Conservation (phyloP, 768 basidiomycete species). For the Thelephora ganbajun region DNA sequence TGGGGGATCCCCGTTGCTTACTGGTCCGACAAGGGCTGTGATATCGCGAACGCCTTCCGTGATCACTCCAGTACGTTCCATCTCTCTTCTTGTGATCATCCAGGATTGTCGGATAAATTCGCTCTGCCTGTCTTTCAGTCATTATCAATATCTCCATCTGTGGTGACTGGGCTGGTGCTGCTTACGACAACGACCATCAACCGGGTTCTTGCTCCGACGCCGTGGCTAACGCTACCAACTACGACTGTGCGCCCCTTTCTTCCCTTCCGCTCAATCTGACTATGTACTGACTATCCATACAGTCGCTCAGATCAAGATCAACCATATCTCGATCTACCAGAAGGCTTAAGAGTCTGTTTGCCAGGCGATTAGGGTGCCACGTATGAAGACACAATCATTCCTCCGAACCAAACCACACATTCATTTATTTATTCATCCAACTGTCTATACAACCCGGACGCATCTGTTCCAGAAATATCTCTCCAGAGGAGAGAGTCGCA, state of each 20-base stretch:
- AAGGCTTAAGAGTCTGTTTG: too few species aligned
- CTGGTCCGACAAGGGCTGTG: constrained; percentile 23
- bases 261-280: not conserved
- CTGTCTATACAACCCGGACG: too few species aligned
- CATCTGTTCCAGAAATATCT: too few species aligned
- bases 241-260: not conserved
- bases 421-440: too few species aligned
- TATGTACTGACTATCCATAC: not conserved
- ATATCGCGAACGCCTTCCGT: constrained; percentile 21
- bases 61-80: constrained; percentile 15
- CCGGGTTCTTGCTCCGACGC: not conserved
- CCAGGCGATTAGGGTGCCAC: too few species aligned
- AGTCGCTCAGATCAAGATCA: not conserved
- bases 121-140: constrained; percentile 5
- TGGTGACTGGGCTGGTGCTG: constrained; percentile 29
- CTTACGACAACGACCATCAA: constrained; percentile 9
- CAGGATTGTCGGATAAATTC: constrained; percentile 1
- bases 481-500: too few species aligned
- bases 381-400: too few species aligned
- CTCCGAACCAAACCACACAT: too few species aligned
- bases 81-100: constrained; percentile 19
- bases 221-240: not conserved
- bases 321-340: not conserved
- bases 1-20: constrained; percentile 29
- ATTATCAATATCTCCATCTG: constrained; percentile 29